Conservation (phyloP, 352 stramenopile species). For the Globisporangium recalcitrans region DNA sequence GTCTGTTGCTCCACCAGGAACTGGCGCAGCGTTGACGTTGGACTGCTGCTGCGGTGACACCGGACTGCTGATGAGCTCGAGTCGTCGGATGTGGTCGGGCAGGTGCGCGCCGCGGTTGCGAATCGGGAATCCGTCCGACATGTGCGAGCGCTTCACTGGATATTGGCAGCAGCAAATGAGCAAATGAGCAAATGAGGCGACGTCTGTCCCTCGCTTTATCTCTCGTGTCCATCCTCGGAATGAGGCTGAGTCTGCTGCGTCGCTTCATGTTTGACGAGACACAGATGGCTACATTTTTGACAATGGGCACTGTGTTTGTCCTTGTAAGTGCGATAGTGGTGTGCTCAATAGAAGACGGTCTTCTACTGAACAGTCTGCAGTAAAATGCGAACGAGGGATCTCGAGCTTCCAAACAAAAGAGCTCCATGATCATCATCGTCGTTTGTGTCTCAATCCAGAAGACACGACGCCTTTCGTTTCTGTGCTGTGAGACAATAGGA, state of each 20-base stretch:
- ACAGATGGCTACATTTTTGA: background rate
- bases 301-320: background rate
- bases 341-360: background rate
- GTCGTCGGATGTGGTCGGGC: conserved; percentile 25
- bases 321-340: background rate
- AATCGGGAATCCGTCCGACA: conserved; percentile 21
- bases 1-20: background rate
- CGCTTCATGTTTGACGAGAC: background rate
- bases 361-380: background rate
- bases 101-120: conserved; percentile 30
- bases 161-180: background rate
- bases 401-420: background rate
- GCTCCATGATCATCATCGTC: background rate
- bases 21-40: background rate
- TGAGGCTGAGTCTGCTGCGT: too few species aligned
- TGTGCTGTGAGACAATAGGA: background rate
- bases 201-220: too few species aligned
- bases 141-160: too few species aligned
- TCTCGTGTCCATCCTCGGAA: too few species aligned
- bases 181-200: too few species aligned
- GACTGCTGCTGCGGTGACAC: background rate
- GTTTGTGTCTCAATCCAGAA: background rate
- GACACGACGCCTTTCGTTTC: background rate
- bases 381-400: background rate
- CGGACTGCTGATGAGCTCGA: conserved; percentile 25